A percentile compares a stretch with the other conserved stretches of the same genome.
phyloP scores from a whole-genome alignment of 352 stramenopile genomes.

The Phytophthora uliginosa region DNA sequence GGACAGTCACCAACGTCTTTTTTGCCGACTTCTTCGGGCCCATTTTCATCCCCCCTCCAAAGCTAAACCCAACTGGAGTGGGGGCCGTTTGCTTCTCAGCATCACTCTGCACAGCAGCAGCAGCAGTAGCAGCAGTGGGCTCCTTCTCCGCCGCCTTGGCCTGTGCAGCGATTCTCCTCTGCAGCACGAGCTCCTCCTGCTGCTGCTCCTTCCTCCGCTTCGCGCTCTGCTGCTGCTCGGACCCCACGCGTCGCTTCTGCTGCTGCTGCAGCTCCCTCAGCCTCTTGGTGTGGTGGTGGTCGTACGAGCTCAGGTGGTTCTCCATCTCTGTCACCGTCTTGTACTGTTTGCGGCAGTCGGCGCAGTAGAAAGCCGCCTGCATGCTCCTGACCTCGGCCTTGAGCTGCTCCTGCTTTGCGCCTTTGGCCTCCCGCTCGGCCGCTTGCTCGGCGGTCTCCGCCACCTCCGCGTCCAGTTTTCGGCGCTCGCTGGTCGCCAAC shows the following conservation, averaged over 20 bases:
- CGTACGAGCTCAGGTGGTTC: constrained; percentile 80
- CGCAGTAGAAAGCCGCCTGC: constrained; percentile 65
- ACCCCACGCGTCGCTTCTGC: constrained; percentile 33
- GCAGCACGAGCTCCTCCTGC: constrained; percentile 44
- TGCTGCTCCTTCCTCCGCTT: constrained; percentile 54
- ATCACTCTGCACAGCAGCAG: neutral
- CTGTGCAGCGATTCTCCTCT: constrained; percentile 46
- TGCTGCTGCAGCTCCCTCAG: constrained; percentile 41
- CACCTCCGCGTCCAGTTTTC: constrained; percentile 59
- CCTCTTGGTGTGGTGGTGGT: constrained; percentile 79
- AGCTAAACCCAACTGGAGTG: constrained; percentile 40
- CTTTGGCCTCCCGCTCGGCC: constrained; percentile 38
- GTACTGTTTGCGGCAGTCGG: constrained; percentile 76
- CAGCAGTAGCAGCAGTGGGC: neutral
- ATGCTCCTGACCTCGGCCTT: constrained; percentile 51
- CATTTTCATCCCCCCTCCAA: constrained; percentile 38
- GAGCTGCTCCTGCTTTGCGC: constrained; percentile 34
- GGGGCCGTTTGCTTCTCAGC: constrained; percentile 1
- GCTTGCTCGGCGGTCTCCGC: constrained; percentile 54
- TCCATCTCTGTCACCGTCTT: constrained; percentile 77
- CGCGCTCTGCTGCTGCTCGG: constrained; percentile 20
- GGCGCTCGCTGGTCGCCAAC: constrained; percentile 61
- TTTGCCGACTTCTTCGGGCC: constrained; percentile 38
- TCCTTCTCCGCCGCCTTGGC: constrained; percentile 6
- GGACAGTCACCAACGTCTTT: constrained; percentile 15